Base-by-base conservation (phyloP, 1,139 yeast species). In the Hemisphaericaspora xylofermentans region DNA sequence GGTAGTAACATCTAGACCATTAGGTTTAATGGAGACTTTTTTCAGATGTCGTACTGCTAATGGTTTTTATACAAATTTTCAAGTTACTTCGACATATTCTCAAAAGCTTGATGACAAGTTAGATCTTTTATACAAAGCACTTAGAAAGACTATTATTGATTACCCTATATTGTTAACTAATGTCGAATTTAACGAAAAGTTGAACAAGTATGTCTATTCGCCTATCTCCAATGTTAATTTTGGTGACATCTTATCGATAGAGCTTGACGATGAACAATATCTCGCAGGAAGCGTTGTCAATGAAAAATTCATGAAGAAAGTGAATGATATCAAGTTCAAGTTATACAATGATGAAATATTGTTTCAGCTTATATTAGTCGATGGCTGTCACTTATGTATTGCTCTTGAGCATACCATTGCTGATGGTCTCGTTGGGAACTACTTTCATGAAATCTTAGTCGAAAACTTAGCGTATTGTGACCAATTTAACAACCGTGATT, bases 391-490 rank as follows among this genome's bases (percentile, higher is more conserved):
- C n/a, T 46, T 71, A 27, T 53, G 63, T 5, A 64, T 51, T 2
- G 58, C 60, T 0, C 61, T 68, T 30, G 77, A 72, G 37, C 78
- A 72, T 46, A 62, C 75, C 1, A 58, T 69, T 22, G 64, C 61
- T 12, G 78, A 72, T 50, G 78, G 77, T 0, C 53, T 69, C 5
- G 71, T 64, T n/a, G 76, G 67, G 0, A 56, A 55, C 29, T 57
- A 58, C 36, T 64, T 71, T 50, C 76, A 71, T 44, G 69, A 70
- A 49, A 54, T 60, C 10, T 59, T 71, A 21, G 48, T 68, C 16
- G 58, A 61, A 16, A 61, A 60, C 38, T 51, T 68, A 43, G 59
- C 58, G 1, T 49, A 42, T 14, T 44, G 44, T 35, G 38, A 26
- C 10, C 49, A 53, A 17, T 35, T 40, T 0, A 40, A 36, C 0